Evolutionary conservation across 164 flowering plant species (phyloP).

Genomic region (Umbilicus rupestris): DNA sequence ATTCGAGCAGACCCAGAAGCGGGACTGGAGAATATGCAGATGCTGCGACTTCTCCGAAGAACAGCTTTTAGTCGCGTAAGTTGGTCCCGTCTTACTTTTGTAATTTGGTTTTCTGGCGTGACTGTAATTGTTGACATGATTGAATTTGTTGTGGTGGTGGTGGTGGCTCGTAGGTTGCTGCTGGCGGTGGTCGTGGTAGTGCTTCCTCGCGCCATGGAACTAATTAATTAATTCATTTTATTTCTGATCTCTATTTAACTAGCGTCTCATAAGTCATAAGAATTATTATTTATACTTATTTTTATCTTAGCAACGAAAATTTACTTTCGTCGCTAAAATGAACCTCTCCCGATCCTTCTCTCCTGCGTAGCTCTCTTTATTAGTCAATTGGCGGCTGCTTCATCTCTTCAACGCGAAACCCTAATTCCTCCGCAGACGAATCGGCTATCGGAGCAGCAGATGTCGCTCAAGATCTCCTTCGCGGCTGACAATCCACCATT

Average conservation of each 20-base stretch:
- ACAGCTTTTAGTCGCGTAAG: constrained; percentile 4
- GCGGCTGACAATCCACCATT: constrained; percentile 49
- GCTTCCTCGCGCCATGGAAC: no score
- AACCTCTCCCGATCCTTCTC: no score
- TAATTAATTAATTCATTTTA: no score
- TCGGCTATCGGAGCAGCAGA: not conserved
- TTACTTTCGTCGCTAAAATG: no score
- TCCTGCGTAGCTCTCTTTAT: no score
- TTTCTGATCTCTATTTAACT: no score
- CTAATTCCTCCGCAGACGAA: not conserved
- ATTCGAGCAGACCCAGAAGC: not conserved
- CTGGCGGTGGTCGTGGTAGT: no score
- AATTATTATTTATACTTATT: no score
- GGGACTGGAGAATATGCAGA: not conserved
- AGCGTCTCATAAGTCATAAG: no score
- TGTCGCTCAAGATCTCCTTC: constrained; percentile 26
- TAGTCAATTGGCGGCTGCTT: no score
- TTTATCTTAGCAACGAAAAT: no score
- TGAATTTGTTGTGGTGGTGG: not conserved
- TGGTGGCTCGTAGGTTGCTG: no score
- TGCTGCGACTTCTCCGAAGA: not conserved
- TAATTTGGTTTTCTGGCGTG: not conserved
- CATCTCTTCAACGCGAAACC: not conserved
- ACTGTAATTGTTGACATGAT: not conserved
- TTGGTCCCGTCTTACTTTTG: not conserved